Evolutionary conservation across 164 flowering plant species (phyloP), one percentile per base, ranked within the genome.

Genomic region (Annona squamosa): DNA sequence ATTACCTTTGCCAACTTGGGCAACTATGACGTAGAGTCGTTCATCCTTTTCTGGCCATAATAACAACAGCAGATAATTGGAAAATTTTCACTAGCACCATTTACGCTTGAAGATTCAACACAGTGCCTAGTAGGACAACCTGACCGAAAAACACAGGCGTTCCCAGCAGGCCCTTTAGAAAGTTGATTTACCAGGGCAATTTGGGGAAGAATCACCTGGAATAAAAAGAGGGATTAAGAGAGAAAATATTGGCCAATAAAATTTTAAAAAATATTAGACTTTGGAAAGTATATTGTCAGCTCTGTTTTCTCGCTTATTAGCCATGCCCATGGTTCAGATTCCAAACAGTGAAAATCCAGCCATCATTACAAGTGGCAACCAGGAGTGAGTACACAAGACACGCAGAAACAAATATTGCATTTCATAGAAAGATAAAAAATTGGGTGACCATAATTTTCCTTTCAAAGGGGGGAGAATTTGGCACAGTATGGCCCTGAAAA

Each of bases 181-280:
- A 45, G 16, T 48, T 41, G 47, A 42, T 42, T 76, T 84, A 16
- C 75, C 71, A 6, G 86, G 68, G 42, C 82, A 82, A 57, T 90
- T 86, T 70, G 82, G 48, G 4, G 57, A 78, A 67, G 89, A 82
- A 78, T 84, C 89, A 85, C 88, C 94, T 90, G 73, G 6, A 3
- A 77, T 44, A 73, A 18, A n/a, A 48, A 9, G 59, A 9, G 9
- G 13, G 59, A 52, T 52, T 52, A 9, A 52, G 59, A 10, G 13
- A 52, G 13, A 48, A 48, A 48, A 2, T 4, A 1, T 48, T 48
- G 6, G 6, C 2, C 12, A 5, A 5, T 48, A 12, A 48, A 48
- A 48, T 7, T 7, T 6, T 26, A 26, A 6, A 52, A 52, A 52
- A 16, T 5, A 52, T 9, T 52, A 52, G 59, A 52, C 59, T 3